These are phyloP conservation scores for Tuber aestivum DNA, from an alignment of 495 filamentous ascomycete species.

Conservation along the genomic window DNA sequence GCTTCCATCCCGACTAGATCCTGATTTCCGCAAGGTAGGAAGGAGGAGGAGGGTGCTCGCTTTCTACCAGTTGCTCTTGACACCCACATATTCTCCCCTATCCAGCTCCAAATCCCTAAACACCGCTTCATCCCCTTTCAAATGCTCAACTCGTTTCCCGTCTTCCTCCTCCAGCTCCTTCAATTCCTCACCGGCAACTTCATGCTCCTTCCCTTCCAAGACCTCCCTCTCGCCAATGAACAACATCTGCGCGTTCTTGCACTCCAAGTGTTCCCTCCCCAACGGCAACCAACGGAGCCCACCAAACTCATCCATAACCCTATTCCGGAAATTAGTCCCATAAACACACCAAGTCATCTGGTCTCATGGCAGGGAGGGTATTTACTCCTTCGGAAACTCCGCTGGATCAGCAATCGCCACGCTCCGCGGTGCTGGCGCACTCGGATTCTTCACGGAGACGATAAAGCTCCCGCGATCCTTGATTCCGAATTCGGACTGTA, in stretches of 20 bases:
- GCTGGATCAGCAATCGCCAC: slow-evolving; percentile 60
- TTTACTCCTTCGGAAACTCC: slow-evolving; percentile 68
- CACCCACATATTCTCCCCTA: slow-evolving; percentile 29
- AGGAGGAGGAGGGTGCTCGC: too few species aligned
- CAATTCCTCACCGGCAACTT: slow-evolving; percentile 28
- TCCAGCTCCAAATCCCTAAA: slow-evolving; percentile 40
- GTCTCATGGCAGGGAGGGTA: slow-evolving; percentile 12
- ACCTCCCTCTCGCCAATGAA: slow-evolving; percentile 61
- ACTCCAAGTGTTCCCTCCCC: slow-evolving; percentile 70
- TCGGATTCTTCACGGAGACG: slow-evolving; percentile 73
- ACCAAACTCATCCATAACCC: slow-evolving; percentile 66
- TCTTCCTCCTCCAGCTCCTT: slow-evolving; percentile 35
- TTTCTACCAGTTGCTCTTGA: slow-evolving; percentile 27
- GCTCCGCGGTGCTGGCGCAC: slow-evolving; percentile 58
- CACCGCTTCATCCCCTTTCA: slow-evolving; percentile 32
- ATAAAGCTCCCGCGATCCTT: slow-evolving; percentile 68
- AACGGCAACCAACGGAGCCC: slow-evolving; percentile 68
- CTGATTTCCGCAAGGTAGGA: neutral
- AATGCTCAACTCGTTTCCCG: slow-evolving; percentile 27
- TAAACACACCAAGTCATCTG: slow-evolving; percentile 8
- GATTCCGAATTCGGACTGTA: slow-evolving; percentile 74
- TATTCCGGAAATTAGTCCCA: slow-evolving; percentile 35
- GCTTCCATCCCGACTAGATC: neutral
- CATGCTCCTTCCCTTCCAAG: slow-evolving; percentile 21
- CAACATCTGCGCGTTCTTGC: slow-evolving; percentile 71